phyloP scores from a whole-genome alignment of 2,329 filamentous ascomycete species.

The Ophiostoma himal-ulmi region DNA sequence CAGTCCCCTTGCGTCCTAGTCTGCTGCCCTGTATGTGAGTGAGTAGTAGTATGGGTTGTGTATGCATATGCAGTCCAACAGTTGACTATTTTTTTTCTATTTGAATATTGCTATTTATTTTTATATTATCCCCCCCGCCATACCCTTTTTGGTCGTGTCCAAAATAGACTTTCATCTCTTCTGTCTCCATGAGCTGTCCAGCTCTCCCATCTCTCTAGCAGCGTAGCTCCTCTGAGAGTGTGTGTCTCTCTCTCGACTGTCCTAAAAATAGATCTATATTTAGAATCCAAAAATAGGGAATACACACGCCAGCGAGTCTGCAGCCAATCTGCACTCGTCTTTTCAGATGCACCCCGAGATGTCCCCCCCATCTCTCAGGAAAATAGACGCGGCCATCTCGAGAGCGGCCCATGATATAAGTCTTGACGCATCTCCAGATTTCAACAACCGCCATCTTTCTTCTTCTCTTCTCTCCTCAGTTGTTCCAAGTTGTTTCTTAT shows the following conservation, averaged over 20 bases:
- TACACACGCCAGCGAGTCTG: constrained; percentile 9
- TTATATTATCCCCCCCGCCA: background rate
- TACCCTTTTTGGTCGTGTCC: background rate
- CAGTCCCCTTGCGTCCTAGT: constrained; percentile 1
- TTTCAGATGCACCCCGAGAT: constrained; percentile 17
- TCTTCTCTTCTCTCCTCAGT: constrained; percentile 37
- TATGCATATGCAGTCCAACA: constrained; percentile 5
- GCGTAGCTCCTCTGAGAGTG: background rate
- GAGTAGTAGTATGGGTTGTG: background rate
- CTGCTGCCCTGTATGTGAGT: background rate
- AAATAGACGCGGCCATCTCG: constrained; percentile 34
- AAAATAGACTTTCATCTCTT: constrained; percentile 6
- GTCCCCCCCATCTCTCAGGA: background rate
- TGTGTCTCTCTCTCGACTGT: background rate
- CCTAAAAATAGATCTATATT: constrained; percentile 8
- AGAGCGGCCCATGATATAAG: constrained; percentile 53
- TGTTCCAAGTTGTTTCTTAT: constrained; percentile 31
- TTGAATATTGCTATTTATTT: background rate
- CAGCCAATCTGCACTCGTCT: constrained; percentile 19
- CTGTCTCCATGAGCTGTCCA: background rate
- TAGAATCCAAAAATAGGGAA: constrained; percentile 10
- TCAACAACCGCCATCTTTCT: constrained; percentile 11
- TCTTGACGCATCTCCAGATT: constrained; percentile 39
- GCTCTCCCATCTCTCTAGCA: background rate
- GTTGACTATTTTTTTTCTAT: background rate